These are phyloP conservation scores for Alternaria alternata DNA, from an alignment of 2,329 filamentous ascomycete genomes.

Conservation along the genomic window DNA sequence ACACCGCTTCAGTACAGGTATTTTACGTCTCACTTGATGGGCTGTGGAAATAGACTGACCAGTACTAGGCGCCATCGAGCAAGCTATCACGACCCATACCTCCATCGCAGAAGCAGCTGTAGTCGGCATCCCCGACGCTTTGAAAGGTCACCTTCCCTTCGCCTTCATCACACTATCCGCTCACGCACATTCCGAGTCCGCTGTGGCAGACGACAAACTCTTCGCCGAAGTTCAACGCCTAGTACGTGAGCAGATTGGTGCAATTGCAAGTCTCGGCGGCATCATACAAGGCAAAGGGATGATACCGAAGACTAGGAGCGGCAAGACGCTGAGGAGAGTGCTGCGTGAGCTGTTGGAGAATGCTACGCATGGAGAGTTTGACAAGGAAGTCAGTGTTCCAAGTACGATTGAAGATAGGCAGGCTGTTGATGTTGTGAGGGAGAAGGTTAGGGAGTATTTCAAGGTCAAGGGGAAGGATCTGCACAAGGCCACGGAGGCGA, in stretches of 20 bases:
- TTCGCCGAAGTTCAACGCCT: conserved; percentile 73
- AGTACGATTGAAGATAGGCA: conserved; percentile 84
- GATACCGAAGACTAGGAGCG: conserved; percentile 91
- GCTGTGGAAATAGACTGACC: conserved; percentile 9
- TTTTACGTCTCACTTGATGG: conserved; percentile 30
- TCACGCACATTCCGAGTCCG: conserved; percentile 60
- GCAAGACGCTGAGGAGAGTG: conserved; percentile 86
- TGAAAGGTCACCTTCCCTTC: conserved; percentile 93
- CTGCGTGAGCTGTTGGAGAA: conserved; percentile 86
- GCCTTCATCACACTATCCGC: conserved; percentile 77
- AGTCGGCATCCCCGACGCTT: conserved; percentile 80
- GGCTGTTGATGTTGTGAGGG: conserved; percentile 77
- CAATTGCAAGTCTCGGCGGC: conserved; percentile 85
- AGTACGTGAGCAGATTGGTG: conserved; percentile 82
- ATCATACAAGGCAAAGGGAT: conserved; percentile 85
- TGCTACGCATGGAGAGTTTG: conserved; percentile 75
- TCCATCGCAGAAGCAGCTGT: conserved; percentile 84
- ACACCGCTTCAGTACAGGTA: conserved; percentile 87
- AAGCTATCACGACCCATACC: conserved; percentile 84
- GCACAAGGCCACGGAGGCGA: conserved; percentile 50
- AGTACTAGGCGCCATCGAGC: conserved; percentile 78
- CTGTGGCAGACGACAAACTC: conserved; percentile 59
- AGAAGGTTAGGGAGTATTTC: conserved; percentile 80
- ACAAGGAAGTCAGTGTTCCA: conserved; percentile 76
- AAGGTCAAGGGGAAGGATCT: conserved; percentile 52